Base-by-base conservation (phyloP, 75 land plant genomes). In the Sequoiadendron giganteum region DNA sequence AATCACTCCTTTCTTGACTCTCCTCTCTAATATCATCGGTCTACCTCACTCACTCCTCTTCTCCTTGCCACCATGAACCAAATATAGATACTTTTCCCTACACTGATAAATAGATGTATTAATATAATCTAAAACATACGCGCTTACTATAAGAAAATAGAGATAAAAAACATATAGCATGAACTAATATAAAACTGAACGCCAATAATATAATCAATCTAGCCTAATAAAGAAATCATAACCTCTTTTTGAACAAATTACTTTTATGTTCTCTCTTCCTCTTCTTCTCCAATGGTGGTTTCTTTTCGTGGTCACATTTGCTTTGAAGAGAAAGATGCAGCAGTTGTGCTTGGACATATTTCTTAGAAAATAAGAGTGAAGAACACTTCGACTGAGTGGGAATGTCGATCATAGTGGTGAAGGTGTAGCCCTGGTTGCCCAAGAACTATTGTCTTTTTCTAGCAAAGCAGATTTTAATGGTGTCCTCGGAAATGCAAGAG, bases 401-500 rank as follows among this genome's bases (percentile, higher is more conserved):
- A 15, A 86, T 6, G 25, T 86, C 13, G 0, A 85, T 80, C 19
- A 21, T 39, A 13, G 87, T 65, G 25, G 49, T 88, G 78, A 88
- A 88, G 54, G 88, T 87, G 52, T 88, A 88, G 32, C 89, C 89
- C 89, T 88, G 89, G 56, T 88, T 87, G 5, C 86, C 87, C 72
- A 88, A n/a, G 45, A 88, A 88, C 43, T 88, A 75, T 28, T 88
- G 89, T 28, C 89, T 38, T 38, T 88, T 88, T 34, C 48, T 56
- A 7, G 89, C 61, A 32, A 87, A 88, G 28, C 49, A 65, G 89
- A 88, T 88, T 45, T 88, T 89, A 9, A 34, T 10, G 3, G 89
- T 88, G 36, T 88, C 89, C 18, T 87, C 61, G 1, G 89, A 88
- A 30, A 88, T 89, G 1, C 86, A 25, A 39, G 89, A 88, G 15